Conservation (phyloP, 495 filamentous ascomycete genomes). For the Durotheca rogersii region DNA sequence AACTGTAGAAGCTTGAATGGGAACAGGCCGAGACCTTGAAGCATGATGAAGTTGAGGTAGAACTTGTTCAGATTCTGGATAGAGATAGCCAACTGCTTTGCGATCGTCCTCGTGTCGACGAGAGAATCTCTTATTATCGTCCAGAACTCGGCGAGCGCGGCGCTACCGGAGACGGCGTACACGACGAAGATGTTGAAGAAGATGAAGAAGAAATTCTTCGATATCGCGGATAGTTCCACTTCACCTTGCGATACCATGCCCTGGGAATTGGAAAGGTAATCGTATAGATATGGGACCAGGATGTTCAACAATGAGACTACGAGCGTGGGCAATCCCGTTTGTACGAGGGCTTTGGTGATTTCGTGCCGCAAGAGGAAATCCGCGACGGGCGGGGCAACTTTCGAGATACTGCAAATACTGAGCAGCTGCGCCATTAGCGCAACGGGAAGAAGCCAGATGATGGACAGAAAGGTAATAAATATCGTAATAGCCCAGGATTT, state of each 20-base stretch:
- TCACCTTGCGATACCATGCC: slow-evolving; percentile 94
- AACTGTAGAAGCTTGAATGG: slow-evolving; percentile 91
- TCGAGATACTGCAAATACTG: slow-evolving; percentile 72
- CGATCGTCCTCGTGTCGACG: slow-evolving; percentile 75
- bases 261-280: slow-evolving; percentile 84
- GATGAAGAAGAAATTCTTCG: slow-evolving; percentile 99
- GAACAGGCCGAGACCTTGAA: slow-evolving; percentile 89
- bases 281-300: slow-evolving; percentile 90
- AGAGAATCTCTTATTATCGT: slow-evolving; percentile 69
- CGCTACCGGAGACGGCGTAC: slow-evolving; percentile 88
- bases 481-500: slow-evolving; percentile 79
- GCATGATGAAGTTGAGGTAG: slow-evolving; percentile 92
- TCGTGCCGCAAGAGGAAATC: slow-evolving; percentile 64
- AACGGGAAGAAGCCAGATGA: slow-evolving; percentile 88
- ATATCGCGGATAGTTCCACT: slow-evolving; percentile 91
- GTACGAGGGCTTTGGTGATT: slow-evolving; percentile 72
- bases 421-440: slow-evolving; percentile 76
- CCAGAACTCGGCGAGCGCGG: slow-evolving; percentile 63
- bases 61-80: slow-evolving; percentile 73
- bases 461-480: slow-evolving; percentile 74
- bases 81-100: slow-evolving; percentile 70
- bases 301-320: slow-evolving; percentile 83
- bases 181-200: slow-evolving; percentile 99
- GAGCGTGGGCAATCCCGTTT: slow-evolving; percentile 82
- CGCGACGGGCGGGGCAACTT: slow-evolving; percentile 69